Base-by-base conservation (phyloP, 192 early-diverging fungal genomes). In the Coemansia nantahalensis region DNA sequence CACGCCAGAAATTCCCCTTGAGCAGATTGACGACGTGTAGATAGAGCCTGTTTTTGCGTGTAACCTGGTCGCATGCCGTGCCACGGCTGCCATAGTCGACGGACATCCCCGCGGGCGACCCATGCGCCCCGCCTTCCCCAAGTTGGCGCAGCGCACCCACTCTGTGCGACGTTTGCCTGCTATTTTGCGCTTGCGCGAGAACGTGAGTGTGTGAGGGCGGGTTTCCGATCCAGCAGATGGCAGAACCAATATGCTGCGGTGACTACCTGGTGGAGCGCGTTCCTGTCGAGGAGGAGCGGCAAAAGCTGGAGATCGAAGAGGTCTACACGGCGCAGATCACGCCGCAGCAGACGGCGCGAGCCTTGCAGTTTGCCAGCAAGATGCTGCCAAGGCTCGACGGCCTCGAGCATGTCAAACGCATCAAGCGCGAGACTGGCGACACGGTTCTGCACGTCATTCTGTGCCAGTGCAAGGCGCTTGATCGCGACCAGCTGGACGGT, bases 361-460 rank as follows among this genome's bases (percentile, higher is more conserved):
- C 68, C 2, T 51, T 75, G 12, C 32, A 46, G 30, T 68, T 75
- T 39, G 33, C 39, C 13, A 32, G 15, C 41, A 58, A 52, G 15
- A 1, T 1, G 9, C 18, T 68, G 14, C 71, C 71, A 19, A 67
- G 44, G 18, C 60, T 75, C 15, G 44, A 50, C 15, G 48, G 45
- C 1, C 58, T 75, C 3, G 71, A 67, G 14, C 71, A 75, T 31
- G 65, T 75, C 39, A 75, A 75, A 36, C 59, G 71, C 11, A 60
- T 75, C 12, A 62, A 45, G n/a, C 51, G 53, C 5, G 35, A 8
- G 1, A 17, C 28, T 33, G 44, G 35, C 45, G 22, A 31, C 24
- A 36, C 13, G 6, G 26, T 75, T 15, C 39, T 47, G 1, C n/a
- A n/a, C n/a, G 59, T 75, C 19, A 31, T 75, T 3, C 38, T 75